Base-by-base conservation (phyloP, 192 early-diverging fungal species). In the Pilobolus umbonatus region DNA sequence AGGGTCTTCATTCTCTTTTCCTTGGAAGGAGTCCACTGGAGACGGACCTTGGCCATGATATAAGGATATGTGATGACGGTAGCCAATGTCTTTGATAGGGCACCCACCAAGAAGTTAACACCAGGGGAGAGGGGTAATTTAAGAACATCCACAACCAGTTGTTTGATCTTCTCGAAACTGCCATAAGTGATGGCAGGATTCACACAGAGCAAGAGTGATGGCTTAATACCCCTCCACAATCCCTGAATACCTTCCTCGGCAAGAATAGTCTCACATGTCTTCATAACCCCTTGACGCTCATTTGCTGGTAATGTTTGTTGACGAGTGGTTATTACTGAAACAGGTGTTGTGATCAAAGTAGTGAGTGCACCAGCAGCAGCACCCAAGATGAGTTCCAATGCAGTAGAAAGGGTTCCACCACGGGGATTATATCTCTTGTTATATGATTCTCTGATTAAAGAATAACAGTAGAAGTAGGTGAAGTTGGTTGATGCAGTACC, bases 101-200 rank as follows among this genome's bases (percentile, higher is more conserved):
- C 97, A n/a, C 93, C 95, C 29, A 92, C 84, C 67, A 88, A 75
- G 61, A 99, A 99, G n/a, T 88, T 87, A 63, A 94, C 79, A n/a
- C 80, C 84, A 15, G 90, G 80, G 11, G 84, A 74, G 62, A 98
- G 64, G 17, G 55, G 59, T 68, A 73, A 73, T 9, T 46, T 65
- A n/a, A 76, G 54, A 56, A 76, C 69, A 63, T 83, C 71, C 46
- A 84, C 65, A 2, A 84, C 64, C 40, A 79, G 46, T 30, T 80
- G 64, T 61, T 90, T 89, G 22, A 91, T 67, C 39, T 85, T 80
- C 66, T 98, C 93, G 80, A 93, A 99, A 68, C 86, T 82, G 29
- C 94, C 94, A 63, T 94, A 99, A 1, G 97, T 99, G 59, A 99
- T 98, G 3, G 97, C 92, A 26, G 97, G 97, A 68, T 99, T 99